These are phyloP conservation scores for Paramecium sexaurelia DNA, from an alignment of 73 alveolate genomes.

Conservation along the genomic window DNA sequence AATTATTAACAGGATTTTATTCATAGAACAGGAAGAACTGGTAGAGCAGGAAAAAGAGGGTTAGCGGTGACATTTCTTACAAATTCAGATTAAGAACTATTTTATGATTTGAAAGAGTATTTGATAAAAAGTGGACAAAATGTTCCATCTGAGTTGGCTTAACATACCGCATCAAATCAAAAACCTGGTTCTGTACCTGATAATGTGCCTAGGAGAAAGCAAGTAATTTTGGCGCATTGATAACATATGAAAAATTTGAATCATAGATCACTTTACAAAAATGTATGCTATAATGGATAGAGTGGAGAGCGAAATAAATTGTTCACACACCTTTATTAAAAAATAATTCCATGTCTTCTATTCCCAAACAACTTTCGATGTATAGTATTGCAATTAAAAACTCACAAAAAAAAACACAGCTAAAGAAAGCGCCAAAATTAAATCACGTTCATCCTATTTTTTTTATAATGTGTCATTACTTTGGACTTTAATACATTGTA, in stretches of 20 bases:
- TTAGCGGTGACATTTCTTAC: slow-evolving; percentile 75
- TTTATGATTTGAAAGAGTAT: slow-evolving; percentile 66
- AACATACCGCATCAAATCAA: slow-evolving; percentile 55
- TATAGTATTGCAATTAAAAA: not conserved
- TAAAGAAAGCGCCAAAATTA: not conserved
- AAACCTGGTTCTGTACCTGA: slow-evolving; percentile 65
- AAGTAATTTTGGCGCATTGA: slow-evolving; percentile 32
- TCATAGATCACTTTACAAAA: not conserved
- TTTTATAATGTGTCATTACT: not conserved
- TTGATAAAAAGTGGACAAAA: slow-evolving; percentile 37
- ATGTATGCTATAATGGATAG: not conserved
- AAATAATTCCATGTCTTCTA: slow-evolving; percentile 25
- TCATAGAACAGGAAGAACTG: slow-evolving; percentile 99
- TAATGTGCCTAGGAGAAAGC: slow-evolving; percentile 49
- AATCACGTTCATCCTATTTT: not conserved
- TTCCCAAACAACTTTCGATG: slow-evolving; percentile 21
- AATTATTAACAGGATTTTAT: slow-evolving; percentile 76
- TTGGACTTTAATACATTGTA: not conserved
- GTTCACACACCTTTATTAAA: not conserved
- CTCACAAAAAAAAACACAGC: not conserved
- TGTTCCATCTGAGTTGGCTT: slow-evolving; percentile 60
- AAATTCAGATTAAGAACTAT: slow-evolving; percentile 52
- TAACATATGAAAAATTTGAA: not conserved
- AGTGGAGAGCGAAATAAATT: slow-evolving; percentile 1
- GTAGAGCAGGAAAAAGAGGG: slow-evolving; percentile 98